Evolutionary conservation across 2,329 filamentous ascomycete genomes (phyloP), one percentile per base, ranked within the genome.

Genomic region (Phialemonium atrogriseum): DNA sequence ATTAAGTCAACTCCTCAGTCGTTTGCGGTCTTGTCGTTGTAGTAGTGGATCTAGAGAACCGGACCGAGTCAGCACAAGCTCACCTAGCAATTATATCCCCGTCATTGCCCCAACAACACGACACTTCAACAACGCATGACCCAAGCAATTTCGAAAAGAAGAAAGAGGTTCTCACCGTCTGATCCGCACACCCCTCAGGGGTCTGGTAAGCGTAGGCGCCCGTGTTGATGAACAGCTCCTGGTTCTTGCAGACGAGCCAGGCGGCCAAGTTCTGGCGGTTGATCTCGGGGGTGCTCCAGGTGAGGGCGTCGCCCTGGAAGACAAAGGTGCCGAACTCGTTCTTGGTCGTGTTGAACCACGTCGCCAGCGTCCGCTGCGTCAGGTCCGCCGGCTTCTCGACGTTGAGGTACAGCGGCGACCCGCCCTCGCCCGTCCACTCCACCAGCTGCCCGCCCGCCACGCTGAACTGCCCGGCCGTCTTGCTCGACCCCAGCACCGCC

Each of bases 151-250:
- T 26, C 9, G 21, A 24, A 19, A 27, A n/a, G 10, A 23, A 26
- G 21, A 15, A 18, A 49, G 15, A 3, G n/a, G 10, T n/a, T 55
- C 65, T 54, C 41, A 70, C 66, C 29, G 71, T 77, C 54, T 77
- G 64, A 54, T 78, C 73, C 18, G 60, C 58, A 52, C 73, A 77
- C 4, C 72, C 72, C 4, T 53, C 49, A 1, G 73, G 73, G 9
- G 72, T 77, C 51, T 68, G 54, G 45, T 76, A 77, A 16, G 54
- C 54, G 45, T 77, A 77, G 10, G 68, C 68, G 1, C 74, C 73
- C 33, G 75, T 60, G 44, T 77, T 77, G 44, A 77, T 62, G 44
- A 68, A 76, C 39, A 77, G 41, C 27, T 46, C 48, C 51, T 71
- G 64, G 5, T 58, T 55, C 27, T 54, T 55, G 39, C 71, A 78